phyloP scores from a whole-genome alignment of 2,329 filamentous ascomycete genomes.

The Apiospora koreana region DNA sequence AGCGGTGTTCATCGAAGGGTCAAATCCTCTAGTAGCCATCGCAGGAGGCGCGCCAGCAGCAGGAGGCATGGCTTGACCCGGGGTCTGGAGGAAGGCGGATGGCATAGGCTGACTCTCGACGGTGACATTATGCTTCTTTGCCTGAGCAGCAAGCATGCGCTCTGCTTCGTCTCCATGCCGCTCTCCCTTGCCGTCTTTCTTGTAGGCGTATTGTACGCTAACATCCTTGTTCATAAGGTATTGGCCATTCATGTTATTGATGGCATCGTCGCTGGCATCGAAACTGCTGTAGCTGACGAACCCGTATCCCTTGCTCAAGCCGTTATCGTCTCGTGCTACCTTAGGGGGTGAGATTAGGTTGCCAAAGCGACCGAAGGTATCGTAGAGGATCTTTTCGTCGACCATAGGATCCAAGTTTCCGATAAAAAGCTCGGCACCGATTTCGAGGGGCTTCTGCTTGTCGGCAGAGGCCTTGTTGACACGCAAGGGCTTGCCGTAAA shows the following conservation, averaged over 20 bases:
- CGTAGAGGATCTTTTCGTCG: conserved; percentile 93
- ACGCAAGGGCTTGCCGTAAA: conserved; percentile 92
- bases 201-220: conserved; percentile 96
- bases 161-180: conserved; percentile 94
- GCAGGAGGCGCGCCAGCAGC: conserved; percentile 24
- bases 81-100: conserved; percentile 64
- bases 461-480: conserved; percentile 94
- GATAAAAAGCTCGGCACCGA: conserved; percentile 95
- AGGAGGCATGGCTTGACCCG: conserved; percentile 28
- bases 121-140: conserved; percentile 90
- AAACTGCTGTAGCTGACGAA: conserved; percentile 94
- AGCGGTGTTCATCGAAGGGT: conserved; percentile 20
- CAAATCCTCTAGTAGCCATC: conserved; percentile 28
- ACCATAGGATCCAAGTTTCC: conserved; percentile 94
- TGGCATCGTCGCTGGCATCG: conserved; percentile 88
- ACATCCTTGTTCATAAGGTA: conserved; percentile 97
- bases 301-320: conserved; percentile 90
- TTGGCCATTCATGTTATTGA: conserved; percentile 91
- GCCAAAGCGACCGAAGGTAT: conserved; percentile 91
- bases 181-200: conserved; percentile 98
- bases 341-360: conserved; percentile 83
- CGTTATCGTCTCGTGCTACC: conserved; percentile 86
- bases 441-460: conserved; percentile 90
- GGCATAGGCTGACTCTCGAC: conserved; percentile 77
- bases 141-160: conserved; percentile 85